Evolutionary conservation across 768 basidiomycete genomes (phyloP).

Genomic region (Termitomyces sp.): DNA sequence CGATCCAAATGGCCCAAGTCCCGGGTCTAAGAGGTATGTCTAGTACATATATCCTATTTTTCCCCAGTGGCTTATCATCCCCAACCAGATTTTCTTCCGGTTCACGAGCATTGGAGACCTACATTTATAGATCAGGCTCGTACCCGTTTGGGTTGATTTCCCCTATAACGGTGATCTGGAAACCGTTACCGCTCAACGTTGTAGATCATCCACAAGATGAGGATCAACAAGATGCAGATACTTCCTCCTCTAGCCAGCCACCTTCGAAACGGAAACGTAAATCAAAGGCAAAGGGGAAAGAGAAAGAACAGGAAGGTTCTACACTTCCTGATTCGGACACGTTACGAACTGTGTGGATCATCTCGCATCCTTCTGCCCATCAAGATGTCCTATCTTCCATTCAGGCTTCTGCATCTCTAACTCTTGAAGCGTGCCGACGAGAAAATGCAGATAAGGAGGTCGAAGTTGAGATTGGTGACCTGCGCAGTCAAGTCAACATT

Average conservation of each 20-base stretch:
- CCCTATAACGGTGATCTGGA: conserved; percentile 76
- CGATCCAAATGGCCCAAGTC: conserved; percentile 59
- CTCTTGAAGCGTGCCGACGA: conserved; percentile 33
- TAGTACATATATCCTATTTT: background rate
- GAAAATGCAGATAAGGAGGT: conserved; percentile 21
- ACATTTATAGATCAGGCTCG: conserved; percentile 54
- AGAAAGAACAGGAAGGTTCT: conserved; percentile 27
- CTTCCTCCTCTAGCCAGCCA: conserved; percentile 5
- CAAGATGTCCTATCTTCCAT: conserved; percentile 53
- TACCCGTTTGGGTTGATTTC: conserved; percentile 75
- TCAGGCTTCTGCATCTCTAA: conserved; percentile 44
- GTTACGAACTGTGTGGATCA: conserved; percentile 64
- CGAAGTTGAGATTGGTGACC: conserved; percentile 65
- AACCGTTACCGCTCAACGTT: conserved; percentile 25
- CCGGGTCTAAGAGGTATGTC: conserved; percentile 58
- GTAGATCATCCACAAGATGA: conserved; percentile 2
- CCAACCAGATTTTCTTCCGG: conserved; percentile 59
- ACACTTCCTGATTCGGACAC: conserved; percentile 10
- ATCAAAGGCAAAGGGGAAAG: conserved; percentile 29
- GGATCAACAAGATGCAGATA: background rate
- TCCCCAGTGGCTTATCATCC: background rate
- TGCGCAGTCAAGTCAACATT: conserved; percentile 66
- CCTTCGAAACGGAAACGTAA: conserved; percentile 15
- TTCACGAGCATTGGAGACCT: conserved; percentile 60
- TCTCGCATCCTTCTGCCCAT: conserved; percentile 74